Base-by-base conservation (phyloP, 1,139 yeast genomes). In the Yamadazyma sp. region DNA sequence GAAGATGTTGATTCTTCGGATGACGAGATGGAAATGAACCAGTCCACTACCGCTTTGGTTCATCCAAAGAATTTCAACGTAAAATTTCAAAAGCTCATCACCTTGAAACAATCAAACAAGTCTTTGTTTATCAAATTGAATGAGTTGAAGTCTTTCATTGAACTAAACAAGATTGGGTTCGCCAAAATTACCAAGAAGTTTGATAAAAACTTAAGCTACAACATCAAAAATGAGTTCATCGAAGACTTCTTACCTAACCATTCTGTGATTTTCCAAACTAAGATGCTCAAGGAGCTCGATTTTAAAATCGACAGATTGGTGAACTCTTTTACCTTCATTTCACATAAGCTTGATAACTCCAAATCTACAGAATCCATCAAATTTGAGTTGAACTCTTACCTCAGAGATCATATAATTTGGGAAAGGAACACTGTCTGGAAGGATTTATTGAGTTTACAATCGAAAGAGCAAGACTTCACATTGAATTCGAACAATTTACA, bases 401-500 rank as follows among this genome's bases (percentile, higher is more conserved):
- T 91, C 46, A 75, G 97, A 44, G 98, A 91, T 54, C 95, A 89
- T 61, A 87, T 91, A 36, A 96, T 89, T 14, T 91, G 96, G 95
- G 97, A 89, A 62, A 77, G 98, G 59, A 88, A 88, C 60, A 91
- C 97, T 0, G 97, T 91, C 17, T 91, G 98, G 98, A 83, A 92
- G 55, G 97, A 91, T 58, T 82, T 91, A 81, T 83, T 91, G 56
- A 89, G 91, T 15, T 66, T 89, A 55, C 96, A 91, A 61, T 78
- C 91, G 57, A 81, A 69, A 39, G 66, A 63, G 37, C 61, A 53
- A 40, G 47, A 53, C 31, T 56, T 60, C 17, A 53, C 59, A 3
- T 50, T 58, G 31, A 49, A 52, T 16, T 54, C 50, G 29, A 49
- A 43, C n/a, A 46, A 59, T 31, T 48, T 58, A 31, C 56, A 60